Conservation (phyloP, 306 rosid genomes). For the Malus sieversii region DNA sequence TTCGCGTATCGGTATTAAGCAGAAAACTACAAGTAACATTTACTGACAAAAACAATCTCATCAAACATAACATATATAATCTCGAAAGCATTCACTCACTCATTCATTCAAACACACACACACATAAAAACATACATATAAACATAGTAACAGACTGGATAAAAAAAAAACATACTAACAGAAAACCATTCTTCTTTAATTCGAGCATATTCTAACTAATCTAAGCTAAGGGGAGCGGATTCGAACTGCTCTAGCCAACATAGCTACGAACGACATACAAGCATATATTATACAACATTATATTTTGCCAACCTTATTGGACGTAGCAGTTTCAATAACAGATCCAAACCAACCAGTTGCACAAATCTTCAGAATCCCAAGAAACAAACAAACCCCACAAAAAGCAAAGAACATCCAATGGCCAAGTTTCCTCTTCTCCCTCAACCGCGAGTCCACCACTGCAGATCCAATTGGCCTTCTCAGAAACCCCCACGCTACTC, state of each 20-base stretch:
- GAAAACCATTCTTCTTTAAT: too few relatives aligned
- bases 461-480: conserved; percentile 52
- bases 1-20: neutral
- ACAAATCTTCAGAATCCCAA: conserved; percentile 83
- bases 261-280: neutral
- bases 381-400: conserved; percentile 78
- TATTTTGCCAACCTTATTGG: conserved; percentile 40
- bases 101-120: neutral
- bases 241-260: neutral
- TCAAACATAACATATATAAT: neutral
- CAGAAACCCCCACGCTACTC: conserved; percentile 35
- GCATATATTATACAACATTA: neutral
- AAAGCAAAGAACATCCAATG: conserved; percentile 84
- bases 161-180: too few relatives aligned
- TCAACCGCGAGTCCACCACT: conserved; percentile 56
- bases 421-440: conserved; percentile 68
- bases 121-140: neutral
- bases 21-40: neutral
- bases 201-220: too few relatives aligned
- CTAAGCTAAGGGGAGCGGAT: neutral
- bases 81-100: neutral
- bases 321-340: conserved; percentile 54
- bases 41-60: neutral
- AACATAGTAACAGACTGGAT: neutral
- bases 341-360: conserved; percentile 98